A percentile compares a stretch with the other conserved stretches of the same genome.
Conservation (phyloP, 306 rosid species). For the Arachis stenosperma region DNA sequence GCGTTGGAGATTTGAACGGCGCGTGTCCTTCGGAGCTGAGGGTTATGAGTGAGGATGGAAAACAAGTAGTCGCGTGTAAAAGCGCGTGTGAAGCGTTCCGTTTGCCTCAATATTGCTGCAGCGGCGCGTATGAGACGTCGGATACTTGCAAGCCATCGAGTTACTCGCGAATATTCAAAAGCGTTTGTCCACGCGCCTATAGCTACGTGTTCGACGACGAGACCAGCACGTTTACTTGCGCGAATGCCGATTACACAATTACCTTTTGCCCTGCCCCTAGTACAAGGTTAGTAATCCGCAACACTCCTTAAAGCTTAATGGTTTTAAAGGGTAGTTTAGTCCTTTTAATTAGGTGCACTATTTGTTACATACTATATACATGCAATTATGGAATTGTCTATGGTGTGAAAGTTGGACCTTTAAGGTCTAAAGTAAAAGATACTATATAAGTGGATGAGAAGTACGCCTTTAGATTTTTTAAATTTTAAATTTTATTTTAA, state of each 20-base stretch:
- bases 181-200: constrained; percentile 85
- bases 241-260: constrained; percentile 62
- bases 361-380: background rate
- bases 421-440: too few relatives aligned
- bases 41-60: constrained; percentile 49
- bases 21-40: constrained; percentile 79
- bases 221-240: constrained; percentile 84
- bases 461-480: too few relatives aligned
- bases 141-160: constrained; percentile 73
- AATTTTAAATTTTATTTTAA: too few relatives aligned
- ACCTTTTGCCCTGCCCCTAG: constrained; percentile 78
- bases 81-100: constrained; percentile 89
- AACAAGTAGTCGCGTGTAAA: constrained; percentile 53
- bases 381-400: too few relatives aligned
- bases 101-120: constrained; percentile 73
- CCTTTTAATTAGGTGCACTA: background rate
- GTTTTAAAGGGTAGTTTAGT: background rate
- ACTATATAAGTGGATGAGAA: too few relatives aligned
- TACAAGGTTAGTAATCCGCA: constrained; percentile 45
- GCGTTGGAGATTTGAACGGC: constrained; percentile 66
- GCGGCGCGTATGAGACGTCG: constrained; percentile 61
- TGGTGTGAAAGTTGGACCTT: too few relatives aligned
- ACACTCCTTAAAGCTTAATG: background rate
- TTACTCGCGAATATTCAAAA: constrained; percentile 73
- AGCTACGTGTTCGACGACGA: constrained; percentile 87